Conservation (phyloP, 441 rosid species). For the Euphorbia schlechtendalii region DNA sequence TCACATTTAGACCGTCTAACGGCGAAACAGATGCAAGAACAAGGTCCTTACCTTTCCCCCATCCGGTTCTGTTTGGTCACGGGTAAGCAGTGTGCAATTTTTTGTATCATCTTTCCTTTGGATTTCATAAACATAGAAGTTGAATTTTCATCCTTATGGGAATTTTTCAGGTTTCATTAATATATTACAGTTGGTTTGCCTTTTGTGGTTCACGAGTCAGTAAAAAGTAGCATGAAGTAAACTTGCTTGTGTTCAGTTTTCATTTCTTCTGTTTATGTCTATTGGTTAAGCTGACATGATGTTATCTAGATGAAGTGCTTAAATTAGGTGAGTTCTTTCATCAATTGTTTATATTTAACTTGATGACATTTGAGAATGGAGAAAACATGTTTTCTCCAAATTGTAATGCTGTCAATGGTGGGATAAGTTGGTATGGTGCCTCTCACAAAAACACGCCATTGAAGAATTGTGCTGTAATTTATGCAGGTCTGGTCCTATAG, state of each 20-base stretch:
- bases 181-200: neutral
- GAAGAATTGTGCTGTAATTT: slow-evolving; percentile 10
- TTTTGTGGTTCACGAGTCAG: neutral
- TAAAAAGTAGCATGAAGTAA: neutral
- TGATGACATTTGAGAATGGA: too few relatives aligned
- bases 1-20: slow-evolving; percentile 36
- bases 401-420: too few relatives aligned
- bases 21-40: slow-evolving; percentile 33
- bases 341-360: too few relatives aligned
- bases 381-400: too few relatives aligned
- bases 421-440: too few relatives aligned
- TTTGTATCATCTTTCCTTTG: neutral
- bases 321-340: neutral
- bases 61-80: slow-evolving; percentile 43
- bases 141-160: neutral
- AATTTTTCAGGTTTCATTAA: neutral
- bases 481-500: slow-evolving; percentile 45
- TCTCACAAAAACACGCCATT: slow-evolving; percentile 1
- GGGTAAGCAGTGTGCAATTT: slow-evolving; percentile 40
- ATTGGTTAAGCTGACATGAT: neutral
- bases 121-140: neutral
- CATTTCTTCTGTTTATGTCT: neutral
- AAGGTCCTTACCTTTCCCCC: slow-evolving; percentile 36
- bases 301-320: neutral
- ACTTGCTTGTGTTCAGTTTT: neutral